Percentiles rank a stretch among this genome's conserved stretches.
These are phyloP conservation scores for Penicillium hordei DNA, from an alignment of 2,329 filamentous ascomycete genomes.

Conservation along the genomic window DNA sequence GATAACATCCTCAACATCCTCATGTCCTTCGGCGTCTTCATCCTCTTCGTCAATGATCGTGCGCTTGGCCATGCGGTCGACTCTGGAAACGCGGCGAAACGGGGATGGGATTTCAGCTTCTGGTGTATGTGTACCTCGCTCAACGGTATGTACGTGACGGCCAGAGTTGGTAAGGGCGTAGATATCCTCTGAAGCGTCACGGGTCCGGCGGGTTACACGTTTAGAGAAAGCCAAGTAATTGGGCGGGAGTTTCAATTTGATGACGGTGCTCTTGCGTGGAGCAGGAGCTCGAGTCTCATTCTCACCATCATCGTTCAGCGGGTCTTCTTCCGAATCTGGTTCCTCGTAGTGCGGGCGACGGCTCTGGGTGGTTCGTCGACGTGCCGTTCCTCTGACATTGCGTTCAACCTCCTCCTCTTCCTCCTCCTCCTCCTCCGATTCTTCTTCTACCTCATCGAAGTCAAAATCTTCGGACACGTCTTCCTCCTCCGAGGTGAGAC, in stretches of 20 bases:
- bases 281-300: constrained; percentile 12
- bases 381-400: constrained; percentile 58
- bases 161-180: constrained; percentile 61
- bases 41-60: constrained; percentile 34
- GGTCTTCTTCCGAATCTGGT: constrained; percentile 39
- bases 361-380: constrained; percentile 54
- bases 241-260: constrained; percentile 33
- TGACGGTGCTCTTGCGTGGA: constrained; percentile 27
- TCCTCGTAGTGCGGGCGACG: constrained; percentile 59
- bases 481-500: constrained; percentile 42
- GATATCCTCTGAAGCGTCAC: constrained; percentile 57
- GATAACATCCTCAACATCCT: constrained; percentile 37
- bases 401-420: constrained; percentile 48
- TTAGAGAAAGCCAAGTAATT: constrained; percentile 36
- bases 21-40: constrained; percentile 24
- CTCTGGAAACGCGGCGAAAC: constrained; percentile 31
- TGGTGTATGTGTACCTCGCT: constrained; percentile 55
- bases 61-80: constrained; percentile 44
- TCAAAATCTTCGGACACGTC: constrained; percentile 42
- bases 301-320: constrained; percentile 26
- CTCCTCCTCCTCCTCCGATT: constrained; percentile 34
- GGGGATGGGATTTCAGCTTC: constrained; percentile 35
- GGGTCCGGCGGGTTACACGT: constrained; percentile 60
- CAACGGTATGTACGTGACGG: constrained; percentile 55
- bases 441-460: constrained; percentile 47